A percentile compares a stretch with the other conserved stretches of the same genome.
phyloP scores from a whole-genome alignment of 768 basidiomycete species.

The Boletus sp. region DNA sequence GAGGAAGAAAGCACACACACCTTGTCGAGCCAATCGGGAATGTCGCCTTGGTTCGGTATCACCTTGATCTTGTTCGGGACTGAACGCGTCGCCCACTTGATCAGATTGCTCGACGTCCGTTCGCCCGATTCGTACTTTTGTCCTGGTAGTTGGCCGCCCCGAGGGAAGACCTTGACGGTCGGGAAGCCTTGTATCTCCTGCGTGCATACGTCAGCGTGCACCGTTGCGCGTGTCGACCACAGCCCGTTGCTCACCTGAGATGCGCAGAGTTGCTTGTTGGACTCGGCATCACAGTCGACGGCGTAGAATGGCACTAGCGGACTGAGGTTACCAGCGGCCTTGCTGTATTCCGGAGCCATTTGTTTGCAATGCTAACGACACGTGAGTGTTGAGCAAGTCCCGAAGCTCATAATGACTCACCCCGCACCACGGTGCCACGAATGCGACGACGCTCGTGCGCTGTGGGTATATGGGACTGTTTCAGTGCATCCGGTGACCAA shows the following conservation, averaged over 20 bases:
- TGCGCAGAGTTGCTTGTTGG: slow-evolving; percentile 79
- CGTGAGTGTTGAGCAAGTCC: neutral
- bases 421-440: slow-evolving; percentile 95
- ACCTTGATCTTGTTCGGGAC: slow-evolving; percentile 72
- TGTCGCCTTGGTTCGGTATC: slow-evolving; percentile 53
- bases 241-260: slow-evolving; percentile 52
- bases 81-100: slow-evolving; percentile 71
- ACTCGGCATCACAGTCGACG: slow-evolving; percentile 85
- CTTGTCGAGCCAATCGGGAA: slow-evolving; percentile 66
- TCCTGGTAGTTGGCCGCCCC: slow-evolving; percentile 61
- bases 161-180: slow-evolving; percentile 88
- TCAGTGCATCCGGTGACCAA: neutral
- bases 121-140: slow-evolving; percentile 67
- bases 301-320: slow-evolving; percentile 89
- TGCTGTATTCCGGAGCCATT: slow-evolving; percentile 82
- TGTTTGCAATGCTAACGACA: slow-evolving; percentile 66
- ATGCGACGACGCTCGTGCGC: slow-evolving; percentile 81
- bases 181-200: slow-evolving; percentile 88
- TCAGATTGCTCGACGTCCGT: slow-evolving; percentile 69
- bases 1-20: slow-evolving; percentile 40
- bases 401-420: slow-evolving; percentile 40
- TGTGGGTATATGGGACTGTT: slow-evolving; percentile 25
- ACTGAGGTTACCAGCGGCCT: slow-evolving; percentile 73
- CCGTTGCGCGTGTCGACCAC: neutral
- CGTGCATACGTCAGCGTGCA: neutral